Conservation (phyloP, 495 filamentous ascomycete species). For the Podospora pseudoanserina region DNA sequence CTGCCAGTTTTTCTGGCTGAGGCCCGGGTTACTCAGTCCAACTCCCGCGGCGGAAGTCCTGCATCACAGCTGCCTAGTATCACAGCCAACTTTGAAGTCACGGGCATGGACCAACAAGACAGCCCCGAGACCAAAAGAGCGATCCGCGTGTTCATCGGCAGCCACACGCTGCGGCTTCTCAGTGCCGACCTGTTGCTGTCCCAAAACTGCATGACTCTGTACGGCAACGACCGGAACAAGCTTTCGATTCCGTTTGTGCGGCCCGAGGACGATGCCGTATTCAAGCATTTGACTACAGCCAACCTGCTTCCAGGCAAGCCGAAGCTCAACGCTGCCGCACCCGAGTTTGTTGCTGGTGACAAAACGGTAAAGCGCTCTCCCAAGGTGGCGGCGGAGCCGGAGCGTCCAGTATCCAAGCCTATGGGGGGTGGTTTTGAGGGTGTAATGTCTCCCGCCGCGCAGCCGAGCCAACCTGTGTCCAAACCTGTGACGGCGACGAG, state of each 20-base stretch:
- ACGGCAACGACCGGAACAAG: conserved; percentile 81
- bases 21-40: conserved; percentile 73
- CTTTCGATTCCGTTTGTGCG: conserved; percentile 89
- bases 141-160: conserved; percentile 81
- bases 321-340: conserved; percentile 49
- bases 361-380: conserved; percentile 24
- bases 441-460: conserved; percentile 28
- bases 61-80: conserved; percentile 75
- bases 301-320: conserved; percentile 47
- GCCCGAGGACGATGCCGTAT: conserved; percentile 80
- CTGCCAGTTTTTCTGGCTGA: conserved; percentile 86
- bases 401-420: conserved; percentile 14
- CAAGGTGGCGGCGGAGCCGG: conserved; percentile 21
- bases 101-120: conserved; percentile 47
- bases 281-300: conserved; percentile 68
- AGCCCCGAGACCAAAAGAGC: conserved; percentile 46
- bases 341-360: conserved; percentile 44
- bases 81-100: conserved; percentile 71
- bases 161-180: conserved; percentile 79
- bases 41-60: conserved; percentile 68
- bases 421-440: conserved; percentile 23
- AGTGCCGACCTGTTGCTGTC: conserved; percentile 92
- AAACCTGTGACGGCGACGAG: conserved; percentile 33
- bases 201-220: conserved; percentile 78
- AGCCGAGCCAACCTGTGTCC: conserved; percentile 28